A percentile compares a stretch with the other conserved stretches of the same genome.
Evolutionary conservation across 768 basidiomycete genomes (phyloP).

Genomic region (Serendipita indica): DNA sequence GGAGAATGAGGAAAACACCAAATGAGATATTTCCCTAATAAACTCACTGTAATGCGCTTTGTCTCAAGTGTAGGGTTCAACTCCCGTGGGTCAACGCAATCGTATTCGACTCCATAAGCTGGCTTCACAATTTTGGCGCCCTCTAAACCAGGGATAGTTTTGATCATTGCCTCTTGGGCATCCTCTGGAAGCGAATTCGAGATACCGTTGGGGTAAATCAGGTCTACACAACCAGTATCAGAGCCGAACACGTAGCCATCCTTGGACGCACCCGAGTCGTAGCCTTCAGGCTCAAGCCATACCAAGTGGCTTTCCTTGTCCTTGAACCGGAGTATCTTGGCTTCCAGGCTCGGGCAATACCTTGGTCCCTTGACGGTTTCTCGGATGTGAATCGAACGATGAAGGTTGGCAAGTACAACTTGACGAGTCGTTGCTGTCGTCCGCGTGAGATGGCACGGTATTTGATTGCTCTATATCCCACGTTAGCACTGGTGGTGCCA

Average conservation of each 20-base stretch:
- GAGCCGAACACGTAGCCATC: neutral
- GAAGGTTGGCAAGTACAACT: slow-evolving; percentile 60
- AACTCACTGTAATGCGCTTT: slow-evolving; percentile 52
- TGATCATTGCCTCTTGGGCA: slow-evolving; percentile 67
- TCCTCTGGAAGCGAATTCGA: slow-evolving; percentile 82
- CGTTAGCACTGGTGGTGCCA: slow-evolving; percentile 18
- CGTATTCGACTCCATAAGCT: slow-evolving; percentile 89
- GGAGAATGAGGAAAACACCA: neutral
- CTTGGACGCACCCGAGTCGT: slow-evolving; percentile 50
- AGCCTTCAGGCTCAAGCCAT: slow-evolving; percentile 89
- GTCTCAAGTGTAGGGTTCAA: slow-evolving; percentile 67
- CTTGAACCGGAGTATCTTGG: slow-evolving; percentile 69
- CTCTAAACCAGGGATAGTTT: slow-evolving; percentile 72
- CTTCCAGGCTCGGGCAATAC: slow-evolving; percentile 83
- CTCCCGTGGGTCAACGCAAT: slow-evolving; percentile 76
- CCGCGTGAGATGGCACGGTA: slow-evolving; percentile 53
- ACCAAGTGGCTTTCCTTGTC: slow-evolving; percentile 55
- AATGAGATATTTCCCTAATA: neutral
- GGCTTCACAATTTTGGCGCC: slow-evolving; percentile 70
- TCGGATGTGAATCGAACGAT: slow-evolving; percentile 70
- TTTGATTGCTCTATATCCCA: slow-evolving; percentile 47
- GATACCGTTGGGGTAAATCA: slow-evolving; percentile 83
- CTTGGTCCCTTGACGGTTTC: slow-evolving; percentile 84
- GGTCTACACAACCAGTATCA: slow-evolving; percentile 30
- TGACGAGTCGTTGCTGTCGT: slow-evolving; percentile 63